These are phyloP conservation scores for Tolypocladium sp. DNA, from an alignment of 2,329 filamentous ascomycete genomes.

Conservation along the genomic window DNA sequence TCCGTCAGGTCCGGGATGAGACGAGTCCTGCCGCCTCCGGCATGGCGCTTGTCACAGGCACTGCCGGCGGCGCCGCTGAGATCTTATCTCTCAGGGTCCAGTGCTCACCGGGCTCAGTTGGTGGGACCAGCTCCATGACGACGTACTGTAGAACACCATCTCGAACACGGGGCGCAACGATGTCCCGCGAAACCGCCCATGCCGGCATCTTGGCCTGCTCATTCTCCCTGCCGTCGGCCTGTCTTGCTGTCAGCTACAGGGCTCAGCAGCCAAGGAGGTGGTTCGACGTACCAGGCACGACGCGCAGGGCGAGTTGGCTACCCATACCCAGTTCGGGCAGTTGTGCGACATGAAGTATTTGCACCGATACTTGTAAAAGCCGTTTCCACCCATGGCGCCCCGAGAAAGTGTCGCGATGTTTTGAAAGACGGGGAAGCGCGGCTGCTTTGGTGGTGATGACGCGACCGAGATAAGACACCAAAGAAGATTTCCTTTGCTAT, in stretches of 20 bases:
- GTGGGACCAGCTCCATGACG: conserved; percentile 34
- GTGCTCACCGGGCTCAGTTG: conserved; percentile 24
- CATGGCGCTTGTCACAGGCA: conserved; percentile 5
- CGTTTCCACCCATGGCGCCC: conserved; percentile 21
- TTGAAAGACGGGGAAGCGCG: neutral
- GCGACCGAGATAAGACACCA: neutral
- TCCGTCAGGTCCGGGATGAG: neutral
- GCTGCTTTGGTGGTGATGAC: neutral
- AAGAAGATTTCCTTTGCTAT: neutral
- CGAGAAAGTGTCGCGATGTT: neutral
- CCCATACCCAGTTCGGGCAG: conserved; percentile 45
- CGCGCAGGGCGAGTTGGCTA: conserved; percentile 39
- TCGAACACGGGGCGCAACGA: conserved; percentile 35
- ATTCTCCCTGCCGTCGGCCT: conserved; percentile 42
- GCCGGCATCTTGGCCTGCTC: conserved; percentile 20
- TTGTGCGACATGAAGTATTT: conserved; percentile 44
- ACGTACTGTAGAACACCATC: conserved; percentile 38
- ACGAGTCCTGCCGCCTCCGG: conserved; percentile 1
- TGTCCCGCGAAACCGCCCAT: conserved; percentile 26
- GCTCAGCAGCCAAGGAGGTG: neutral
- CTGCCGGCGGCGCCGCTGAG: conserved; percentile 6
- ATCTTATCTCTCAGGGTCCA: conserved; percentile 27
- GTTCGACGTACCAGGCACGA: conserved; percentile 35
- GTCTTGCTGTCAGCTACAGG: conserved; percentile 7
- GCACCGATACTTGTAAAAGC: conserved; percentile 45